A percentile compares a stretch with the other conserved stretches of the same genome.
phyloP scores from a whole-genome alignment of 2,329 filamentous ascomycete species.

The Periconia sp. region DNA sequence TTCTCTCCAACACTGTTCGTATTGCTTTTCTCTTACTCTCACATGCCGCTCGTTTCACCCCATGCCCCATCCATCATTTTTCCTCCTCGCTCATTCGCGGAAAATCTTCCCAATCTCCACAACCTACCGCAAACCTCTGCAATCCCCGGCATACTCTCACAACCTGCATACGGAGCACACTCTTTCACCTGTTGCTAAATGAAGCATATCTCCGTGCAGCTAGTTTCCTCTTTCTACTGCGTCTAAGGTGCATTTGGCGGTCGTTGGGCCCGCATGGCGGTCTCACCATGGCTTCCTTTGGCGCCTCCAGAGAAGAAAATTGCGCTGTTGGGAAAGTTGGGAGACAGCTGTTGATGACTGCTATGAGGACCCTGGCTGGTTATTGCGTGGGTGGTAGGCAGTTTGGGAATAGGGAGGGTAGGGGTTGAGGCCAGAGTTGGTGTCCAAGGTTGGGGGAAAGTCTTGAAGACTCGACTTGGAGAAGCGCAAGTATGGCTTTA shows the following conservation, averaged over 20 bases:
- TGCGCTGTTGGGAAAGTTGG: constrained; percentile 19
- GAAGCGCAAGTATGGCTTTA: too few species aligned
- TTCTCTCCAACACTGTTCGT: background rate
- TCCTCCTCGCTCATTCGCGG: constrained; percentile 7
- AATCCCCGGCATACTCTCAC: constrained; percentile 1
- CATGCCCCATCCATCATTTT: background rate
- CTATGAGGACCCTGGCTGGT: constrained; percentile 25
- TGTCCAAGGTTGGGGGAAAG: too few species aligned
- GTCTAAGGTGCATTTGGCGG: background rate
- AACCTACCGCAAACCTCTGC: constrained; percentile 1
- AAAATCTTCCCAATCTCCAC: constrained; percentile 5
- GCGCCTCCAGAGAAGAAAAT: constrained; percentile 1
- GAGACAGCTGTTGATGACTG: constrained; percentile 20
- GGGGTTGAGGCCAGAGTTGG: too few species aligned
- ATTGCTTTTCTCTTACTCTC: background rate
- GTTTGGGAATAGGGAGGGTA: too few species aligned
- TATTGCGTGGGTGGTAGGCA: too few species aligned
- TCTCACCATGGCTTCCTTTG: background rate
- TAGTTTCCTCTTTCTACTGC: background rate
- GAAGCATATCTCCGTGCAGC: background rate
- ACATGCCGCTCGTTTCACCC: constrained; percentile 1
- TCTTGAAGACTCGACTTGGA: too few species aligned
- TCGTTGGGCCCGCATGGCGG: background rate
- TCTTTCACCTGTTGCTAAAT: background rate
- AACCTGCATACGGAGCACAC: background rate